Evolutionary conservation across 176 grass and related monocot species (phyloP).

Genomic region (Rhipidocladum racemiflorum): DNA sequence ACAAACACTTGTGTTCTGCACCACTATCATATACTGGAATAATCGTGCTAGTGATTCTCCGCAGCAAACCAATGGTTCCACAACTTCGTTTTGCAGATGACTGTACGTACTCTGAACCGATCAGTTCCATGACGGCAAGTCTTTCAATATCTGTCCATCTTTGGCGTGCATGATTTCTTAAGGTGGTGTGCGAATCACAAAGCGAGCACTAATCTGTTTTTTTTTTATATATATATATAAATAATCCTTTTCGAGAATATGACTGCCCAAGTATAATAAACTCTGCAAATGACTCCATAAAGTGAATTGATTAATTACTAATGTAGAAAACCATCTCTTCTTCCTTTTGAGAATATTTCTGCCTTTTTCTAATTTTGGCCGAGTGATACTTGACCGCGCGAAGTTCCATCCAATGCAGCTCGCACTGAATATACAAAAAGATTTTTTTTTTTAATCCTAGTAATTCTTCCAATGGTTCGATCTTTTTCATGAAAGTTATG

Average conservation of each 20-base stretch:
- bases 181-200: not conserved
- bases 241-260: not conserved
- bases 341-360: not conserved
- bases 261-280: not conserved
- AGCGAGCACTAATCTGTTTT: not conserved
- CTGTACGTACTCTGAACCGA: not conserved
- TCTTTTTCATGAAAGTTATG: not conserved
- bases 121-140: not conserved
- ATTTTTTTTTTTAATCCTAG: not conserved
- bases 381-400: not conserved
- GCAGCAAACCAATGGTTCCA: not conserved
- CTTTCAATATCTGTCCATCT: not conserved
- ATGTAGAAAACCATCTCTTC: not conserved
- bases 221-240: not conserved
- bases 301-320: not conserved
- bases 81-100: not conserved
- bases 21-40: not conserved
- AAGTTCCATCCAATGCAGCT: not conserved
- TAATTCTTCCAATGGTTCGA: not conserved
- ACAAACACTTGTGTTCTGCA: not conserved
- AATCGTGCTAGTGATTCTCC: not conserved
- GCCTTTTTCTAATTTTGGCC: not conserved
- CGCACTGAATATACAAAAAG: not conserved
- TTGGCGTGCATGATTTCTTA: not conserved
- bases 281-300: not conserved